Evolutionary conservation across 2,329 filamentous ascomycete genomes (phyloP).

Genomic region (Lachnellula occidentalis): DNA sequence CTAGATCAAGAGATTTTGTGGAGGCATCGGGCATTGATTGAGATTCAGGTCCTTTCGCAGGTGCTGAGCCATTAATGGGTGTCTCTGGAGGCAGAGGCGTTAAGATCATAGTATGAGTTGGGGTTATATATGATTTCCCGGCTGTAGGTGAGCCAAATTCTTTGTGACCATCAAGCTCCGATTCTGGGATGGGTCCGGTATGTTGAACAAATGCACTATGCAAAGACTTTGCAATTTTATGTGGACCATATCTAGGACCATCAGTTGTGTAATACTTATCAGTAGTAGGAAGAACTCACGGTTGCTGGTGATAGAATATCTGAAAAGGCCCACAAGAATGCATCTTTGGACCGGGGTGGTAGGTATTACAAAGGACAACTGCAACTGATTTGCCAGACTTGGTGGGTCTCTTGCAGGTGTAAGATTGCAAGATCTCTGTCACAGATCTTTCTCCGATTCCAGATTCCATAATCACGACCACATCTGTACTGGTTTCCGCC

Average conservation of each 20-base stretch:
- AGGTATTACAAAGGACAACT: conserved; percentile 23
- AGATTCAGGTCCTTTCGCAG: background rate
- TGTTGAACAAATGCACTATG: conserved; percentile 19
- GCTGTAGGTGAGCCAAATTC: background rate
- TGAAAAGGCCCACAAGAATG: conserved; percentile 19
- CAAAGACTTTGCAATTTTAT: conserved; percentile 25
- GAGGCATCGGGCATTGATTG: background rate
- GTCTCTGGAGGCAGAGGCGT: background rate
- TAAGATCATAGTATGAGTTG: background rate
- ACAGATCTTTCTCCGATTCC: conserved; percentile 20
- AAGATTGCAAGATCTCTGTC: conserved; percentile 18
- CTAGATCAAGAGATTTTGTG: conserved; percentile 7
- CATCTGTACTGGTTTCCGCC: conserved; percentile 15
- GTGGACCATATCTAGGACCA: conserved; percentile 22
- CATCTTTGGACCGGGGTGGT: conserved; percentile 17
- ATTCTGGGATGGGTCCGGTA: background rate
- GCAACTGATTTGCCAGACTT: conserved; percentile 15
- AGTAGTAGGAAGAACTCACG: conserved; percentile 16
- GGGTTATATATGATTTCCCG: background rate
- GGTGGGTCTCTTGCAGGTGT: conserved; percentile 6
- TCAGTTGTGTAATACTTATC: conserved; percentile 5
- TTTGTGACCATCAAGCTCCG: background rate
- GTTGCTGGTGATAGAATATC: conserved; percentile 27
- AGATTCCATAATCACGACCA: conserved; percentile 26
- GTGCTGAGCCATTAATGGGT: background rate